These are phyloP conservation scores for Lactarius akahatsu DNA, from an alignment of 768 basidiomycete species.

Conservation along the genomic window DNA sequence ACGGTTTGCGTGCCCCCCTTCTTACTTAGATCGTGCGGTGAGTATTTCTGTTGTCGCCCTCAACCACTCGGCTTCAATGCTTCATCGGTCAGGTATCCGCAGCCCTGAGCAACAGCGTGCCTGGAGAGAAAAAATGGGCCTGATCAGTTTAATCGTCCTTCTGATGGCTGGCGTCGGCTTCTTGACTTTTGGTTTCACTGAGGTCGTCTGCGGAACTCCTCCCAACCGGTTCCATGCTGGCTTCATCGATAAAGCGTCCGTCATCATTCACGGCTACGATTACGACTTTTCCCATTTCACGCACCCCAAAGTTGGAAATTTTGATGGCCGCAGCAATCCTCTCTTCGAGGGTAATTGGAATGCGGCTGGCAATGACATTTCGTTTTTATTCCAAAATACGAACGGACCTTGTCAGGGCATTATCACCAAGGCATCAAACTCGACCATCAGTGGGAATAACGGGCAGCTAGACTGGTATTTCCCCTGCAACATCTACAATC, in stretches of 20 bases:
- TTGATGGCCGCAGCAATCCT: constrained; percentile 83
- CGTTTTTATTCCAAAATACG: constrained; percentile 92
- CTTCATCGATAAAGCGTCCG: constrained; percentile 68
- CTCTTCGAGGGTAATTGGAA: constrained; percentile 74
- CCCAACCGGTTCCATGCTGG: constrained; percentile 82
- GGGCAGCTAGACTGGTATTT: constrained; percentile 88
- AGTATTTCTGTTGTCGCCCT: constrained; percentile 34
- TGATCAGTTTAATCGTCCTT: constrained; percentile 72
- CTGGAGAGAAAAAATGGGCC: constrained; percentile 98
- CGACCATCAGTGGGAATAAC: constrained; percentile 66
- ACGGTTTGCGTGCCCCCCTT: constrained; percentile 83
- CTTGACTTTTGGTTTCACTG: constrained; percentile 97
- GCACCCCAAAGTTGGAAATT: constrained; percentile 72
- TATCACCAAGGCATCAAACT: constrained; percentile 69
- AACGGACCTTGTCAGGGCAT: constrained; percentile 79
- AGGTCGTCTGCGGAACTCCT: constrained; percentile 87
- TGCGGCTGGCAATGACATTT: constrained; percentile 84
- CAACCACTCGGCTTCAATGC: not conserved
- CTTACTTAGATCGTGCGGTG: constrained; percentile 75
- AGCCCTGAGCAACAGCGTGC: constrained; percentile 94
- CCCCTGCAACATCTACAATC: constrained; percentile 90
- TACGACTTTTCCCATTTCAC: constrained; percentile 88
- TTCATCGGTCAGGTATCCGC: constrained; percentile 59
- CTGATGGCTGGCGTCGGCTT: constrained; percentile 96
- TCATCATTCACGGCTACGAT: constrained; percentile 92